A percentile compares a stretch with the other conserved stretches of the same genome.
phyloP scores from a whole-genome alignment of 768 basidiomycete genomes.

The Pleurotus citrinopileatus region DNA sequence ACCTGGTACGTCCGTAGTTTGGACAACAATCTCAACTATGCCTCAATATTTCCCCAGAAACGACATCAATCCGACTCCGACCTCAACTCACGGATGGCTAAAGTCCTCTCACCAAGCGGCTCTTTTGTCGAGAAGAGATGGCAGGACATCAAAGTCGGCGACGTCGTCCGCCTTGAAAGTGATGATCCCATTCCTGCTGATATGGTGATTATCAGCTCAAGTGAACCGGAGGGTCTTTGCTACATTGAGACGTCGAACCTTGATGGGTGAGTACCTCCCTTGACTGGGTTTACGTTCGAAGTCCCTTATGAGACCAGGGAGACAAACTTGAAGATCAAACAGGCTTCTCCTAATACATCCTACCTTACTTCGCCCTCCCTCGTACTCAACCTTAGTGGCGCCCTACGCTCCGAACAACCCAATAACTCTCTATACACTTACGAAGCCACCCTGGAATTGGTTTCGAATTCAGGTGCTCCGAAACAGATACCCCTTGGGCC shows the following conservation, averaged over 20 bases:
- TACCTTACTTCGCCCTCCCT: conserved; percentile 74
- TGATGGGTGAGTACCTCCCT: conserved; percentile 67
- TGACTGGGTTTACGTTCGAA: not conserved
- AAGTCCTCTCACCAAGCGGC: conserved; percentile 63
- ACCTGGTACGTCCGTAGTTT: conserved; percentile 57
- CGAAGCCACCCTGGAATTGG: conserved; percentile 75
- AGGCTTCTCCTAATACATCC: conserved; percentile 82
- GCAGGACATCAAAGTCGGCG: conserved; percentile 89
- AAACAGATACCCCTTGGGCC: conserved; percentile 90
- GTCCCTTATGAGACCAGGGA: conserved; percentile 49
- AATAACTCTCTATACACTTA: conserved; percentile 98
- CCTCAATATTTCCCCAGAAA: conserved; percentile 54
- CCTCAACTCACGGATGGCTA: conserved; percentile 79
- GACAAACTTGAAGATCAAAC: conserved; percentile 99
- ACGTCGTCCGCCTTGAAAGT: conserved; percentile 86
- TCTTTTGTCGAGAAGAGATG: conserved; percentile 78
- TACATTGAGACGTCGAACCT: conserved; percentile 98
- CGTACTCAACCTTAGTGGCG: conserved; percentile 72
- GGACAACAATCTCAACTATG: not conserved
- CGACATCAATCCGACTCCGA: conserved; percentile 94
- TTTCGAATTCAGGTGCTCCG: conserved; percentile 53
- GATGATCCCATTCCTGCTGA: conserved; percentile 97
- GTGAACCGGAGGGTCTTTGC: conserved; percentile 95
- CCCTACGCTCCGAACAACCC: conserved; percentile 91
- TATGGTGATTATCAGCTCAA: conserved; percentile 80